These are phyloP conservation scores for Mycena crocata DNA, from an alignment of 768 basidiomycete species.

Conservation along the genomic window DNA sequence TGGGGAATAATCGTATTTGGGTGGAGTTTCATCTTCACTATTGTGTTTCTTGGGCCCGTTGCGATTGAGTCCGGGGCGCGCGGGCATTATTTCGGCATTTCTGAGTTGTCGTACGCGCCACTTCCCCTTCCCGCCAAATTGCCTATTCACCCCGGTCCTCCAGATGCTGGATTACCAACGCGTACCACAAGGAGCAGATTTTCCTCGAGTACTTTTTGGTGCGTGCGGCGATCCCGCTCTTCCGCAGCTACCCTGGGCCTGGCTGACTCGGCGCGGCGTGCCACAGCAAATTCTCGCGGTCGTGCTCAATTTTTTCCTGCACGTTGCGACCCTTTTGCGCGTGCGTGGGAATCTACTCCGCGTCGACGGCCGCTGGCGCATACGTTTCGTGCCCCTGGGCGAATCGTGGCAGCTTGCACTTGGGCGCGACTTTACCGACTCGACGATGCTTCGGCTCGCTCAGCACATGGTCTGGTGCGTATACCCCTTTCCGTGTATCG, in stretches of 20 bases:
- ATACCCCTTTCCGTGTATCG: neutral
- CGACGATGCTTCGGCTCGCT: slow-evolving; percentile 41
- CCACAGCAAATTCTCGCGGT: slow-evolving; percentile 42
- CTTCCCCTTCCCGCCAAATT: neutral
- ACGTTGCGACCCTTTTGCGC: slow-evolving; percentile 41
- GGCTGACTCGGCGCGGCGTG: neutral
- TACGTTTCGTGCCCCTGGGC: slow-evolving; percentile 37
- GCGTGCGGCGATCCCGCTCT: slow-evolving; percentile 31
- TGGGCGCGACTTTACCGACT: slow-evolving; percentile 42
- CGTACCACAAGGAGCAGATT: slow-evolving; percentile 49
- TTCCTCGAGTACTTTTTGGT: slow-evolving; percentile 57
- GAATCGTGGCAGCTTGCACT: slow-evolving; percentile 42
- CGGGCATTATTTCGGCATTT: slow-evolving; percentile 55
- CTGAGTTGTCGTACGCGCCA: slow-evolving; percentile 46
- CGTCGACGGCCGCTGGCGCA: slow-evolving; percentile 34
- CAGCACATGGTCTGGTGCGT: slow-evolving; percentile 40
- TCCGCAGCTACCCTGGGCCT: neutral
- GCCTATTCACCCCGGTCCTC: neutral
- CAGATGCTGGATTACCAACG: slow-evolving; percentile 55
- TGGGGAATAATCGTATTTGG: slow-evolving; percentile 36
- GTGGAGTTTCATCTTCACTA: slow-evolving; percentile 46
- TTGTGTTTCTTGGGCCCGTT: slow-evolving; percentile 51
- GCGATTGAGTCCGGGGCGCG: slow-evolving; percentile 42
- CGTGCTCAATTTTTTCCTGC: slow-evolving; percentile 38
- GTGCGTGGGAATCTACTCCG: slow-evolving; percentile 45